Evolutionary conservation across 371 early-diverging fungal species (phyloP), one percentile per base, ranked within the genome.

Genomic region (Gilbertella persicaria): DNA sequence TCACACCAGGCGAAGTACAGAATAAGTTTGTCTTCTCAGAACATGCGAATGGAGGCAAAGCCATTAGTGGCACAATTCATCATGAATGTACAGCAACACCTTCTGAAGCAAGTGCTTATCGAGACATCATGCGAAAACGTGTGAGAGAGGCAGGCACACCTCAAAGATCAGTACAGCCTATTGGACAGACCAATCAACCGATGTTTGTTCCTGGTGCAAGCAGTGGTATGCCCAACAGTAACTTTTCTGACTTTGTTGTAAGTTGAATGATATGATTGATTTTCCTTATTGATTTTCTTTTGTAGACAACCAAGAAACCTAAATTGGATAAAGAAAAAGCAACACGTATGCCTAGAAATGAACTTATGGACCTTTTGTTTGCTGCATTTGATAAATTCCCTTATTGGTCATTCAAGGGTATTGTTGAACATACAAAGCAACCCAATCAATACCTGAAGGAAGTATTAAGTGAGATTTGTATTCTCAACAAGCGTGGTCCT

Each of bases 371-470:
- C 64, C 55, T 89, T 50, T 58, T 97, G 36, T 96, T 97, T 73
- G 67, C 69, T 39, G 86, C 85, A 13, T 97, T 94, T 69, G 87
- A 89, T 50, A 76, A 82, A 57, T 85, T 81, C 48, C 82, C 84
- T n/a, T 91, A 94, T 62, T 93, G 90, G 88, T 82, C 84, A 16
- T 86, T 96, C 64, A 93, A 90, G 71, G 92, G 88, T 28, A 71
- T 96, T 45, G 73, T 89, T 6, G 94, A 93, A 50, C 79, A 85
- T 30, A 92, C 90, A 12, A 75, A 86, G 47, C 93, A 93, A 63
- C 92, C 92, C 3, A 69, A 66, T 20, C 71, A 85, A 20, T 97
- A 87, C 59, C 73, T 97, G 36, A 94, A 91, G 57, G 97, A 97
- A 58, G 85, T 95, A 1, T 58, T 97, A 21, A 46, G 56, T 3